Evolutionary conservation across 1,284 basidiomycete species (phyloP), one percentile per base, ranked within the genome.

Genomic region (Hemileia vastatrix): DNA sequence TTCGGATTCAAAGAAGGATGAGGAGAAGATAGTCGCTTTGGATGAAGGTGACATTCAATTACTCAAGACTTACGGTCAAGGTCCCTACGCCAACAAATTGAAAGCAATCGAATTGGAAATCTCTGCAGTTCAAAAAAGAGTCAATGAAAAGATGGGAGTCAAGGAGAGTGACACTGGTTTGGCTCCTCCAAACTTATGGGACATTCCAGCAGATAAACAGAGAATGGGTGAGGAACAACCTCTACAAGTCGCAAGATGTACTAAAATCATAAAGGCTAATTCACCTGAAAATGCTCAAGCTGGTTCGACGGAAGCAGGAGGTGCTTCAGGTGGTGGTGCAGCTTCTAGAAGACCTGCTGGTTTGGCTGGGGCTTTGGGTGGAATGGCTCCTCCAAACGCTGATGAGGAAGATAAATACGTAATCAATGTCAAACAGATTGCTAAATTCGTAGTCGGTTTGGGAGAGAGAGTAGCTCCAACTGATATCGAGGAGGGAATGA

Each of bases 1-100:
- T 45, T 63, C 56, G 9, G 72, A 75, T 65, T 19, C 36, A 23
- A 55, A 65, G 19, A 70, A 72, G 60, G 69, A 72, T 36, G n/a
- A n/a, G n/a, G n/a, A n/a, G n/a, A n/a, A n/a, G n/a, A 64, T 57
- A 56, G 40, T 72, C 87, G 94, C 87, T 56, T 85, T 98, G 67
- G 95, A 97, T 75, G 94, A 97, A 73, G 93, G 89, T 67, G 94
- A 98, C 76, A 98, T 98, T 64, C 94, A 97, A 77, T 95, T 98
- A 67, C 83, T 98, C 69, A 95, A 96, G 81, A 98, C 95, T 66
- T 98, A 98, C 77, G 94, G 95, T 55, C 94, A 97, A 86, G 94
- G 94, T 65, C 93, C 94, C 60, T 98, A 98, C 75, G 91, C 92
- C 1, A 78, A 82, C 36, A 83, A 86, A 68, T 81, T 98, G 63